A percentile compares a stretch with the other conserved stretches of the same genome.
Conservation (phyloP, 441 rosid species). For the Breynia disticha region DNA sequence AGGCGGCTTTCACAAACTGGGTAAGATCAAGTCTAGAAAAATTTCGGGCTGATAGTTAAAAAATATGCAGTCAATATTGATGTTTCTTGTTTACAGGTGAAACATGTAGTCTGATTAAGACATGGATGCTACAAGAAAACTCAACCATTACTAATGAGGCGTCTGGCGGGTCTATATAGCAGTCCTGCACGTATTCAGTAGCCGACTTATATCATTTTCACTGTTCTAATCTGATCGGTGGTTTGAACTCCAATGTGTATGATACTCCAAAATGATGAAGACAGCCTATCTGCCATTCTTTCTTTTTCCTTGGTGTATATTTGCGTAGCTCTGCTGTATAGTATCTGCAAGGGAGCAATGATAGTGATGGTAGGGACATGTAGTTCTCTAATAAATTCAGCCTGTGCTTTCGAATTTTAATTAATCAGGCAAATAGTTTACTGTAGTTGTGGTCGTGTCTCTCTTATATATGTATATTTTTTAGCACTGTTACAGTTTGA, state of each 20-base stretch:
- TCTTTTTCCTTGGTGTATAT: slow-evolving; percentile 27
- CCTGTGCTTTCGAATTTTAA: slow-evolving; percentile 22
- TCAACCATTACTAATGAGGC: slow-evolving; percentile 8
- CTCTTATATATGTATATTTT: neutral
- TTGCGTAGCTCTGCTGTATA: slow-evolving; percentile 34
- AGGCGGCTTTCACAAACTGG: slow-evolving; percentile 90
- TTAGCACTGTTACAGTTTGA: too few species aligned
- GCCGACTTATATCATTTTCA: slow-evolving; percentile 9
- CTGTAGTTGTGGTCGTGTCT: slow-evolving; percentile 15
- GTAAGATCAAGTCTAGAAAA: slow-evolving; percentile 36
- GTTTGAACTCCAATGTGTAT: slow-evolving; percentile 9
- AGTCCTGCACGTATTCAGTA: slow-evolving; percentile 3
- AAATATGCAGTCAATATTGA: too few species aligned
- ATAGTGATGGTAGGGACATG: slow-evolving; percentile 22
- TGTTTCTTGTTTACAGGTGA: slow-evolving; percentile 25
- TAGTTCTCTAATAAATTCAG: slow-evolving; percentile 26
- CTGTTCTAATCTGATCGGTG: slow-evolving; percentile 18
- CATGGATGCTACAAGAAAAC: slow-evolving; percentile 13
- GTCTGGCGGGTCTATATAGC: slow-evolving; percentile 15
- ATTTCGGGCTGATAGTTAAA: too few species aligned
- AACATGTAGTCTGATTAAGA: slow-evolving; percentile 6
- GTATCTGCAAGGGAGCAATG: slow-evolving; percentile 23
- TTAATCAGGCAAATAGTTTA: slow-evolving; percentile 20
- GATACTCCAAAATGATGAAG: slow-evolving; percentile 14
- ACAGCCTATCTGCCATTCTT: slow-evolving; percentile 16